Evolutionary conservation across 2,329 filamentous ascomycete genomes (phyloP), one percentile per base, ranked within the genome.

Genomic region (Cladophialophora psammophila): DNA sequence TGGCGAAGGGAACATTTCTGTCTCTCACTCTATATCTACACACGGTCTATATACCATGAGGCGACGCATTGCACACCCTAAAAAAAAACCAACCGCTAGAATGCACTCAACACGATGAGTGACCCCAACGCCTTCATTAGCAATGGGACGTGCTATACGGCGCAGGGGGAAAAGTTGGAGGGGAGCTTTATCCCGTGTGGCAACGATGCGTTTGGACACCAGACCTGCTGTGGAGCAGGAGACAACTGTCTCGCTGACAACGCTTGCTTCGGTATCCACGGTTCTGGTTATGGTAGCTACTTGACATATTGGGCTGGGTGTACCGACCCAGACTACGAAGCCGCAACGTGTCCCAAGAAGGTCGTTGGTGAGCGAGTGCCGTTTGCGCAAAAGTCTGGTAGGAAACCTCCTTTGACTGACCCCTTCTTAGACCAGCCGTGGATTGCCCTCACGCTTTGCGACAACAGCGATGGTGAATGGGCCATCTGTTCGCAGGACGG

Each of bases 281-380:
- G 63, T 26, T 53, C 57, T 42, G 63, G 57, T 18, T 65, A 65
- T 62, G 63, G 63, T 55, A 65, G 63, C 58, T 65, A 65, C 42
- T 42, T 65, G 55, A 81, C 79, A 2, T 81, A 81, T 42, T 72
- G 78, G 15, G 75, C 78, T 3, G 79, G 78, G 12, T 80, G 79
- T 68, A 79, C 75, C 31, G 77, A 80, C 48, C 66, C 68, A 1
- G 60, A 68, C 1, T 80, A 80, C 64, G 52, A 68, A 13, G 72
- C 77, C 55, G 36, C 50, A 3, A 76, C 68, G 59, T 81, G 79
- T 65, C 79, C 79, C 0, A 53, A 76, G 65, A 81, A 80, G 68
- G 69, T 70, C 15, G 20, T 62, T 34, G 63, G 63, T 65, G 48
- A 60, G 63, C 34, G 36, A 65, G 13, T n/a, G 13, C 34, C 48